A percentile compares a stretch with the other conserved stretches of the same genome.
Conservation (phyloP, 371 early-diverging fungal genomes). For the Syncephalastrum racemosum region DNA sequence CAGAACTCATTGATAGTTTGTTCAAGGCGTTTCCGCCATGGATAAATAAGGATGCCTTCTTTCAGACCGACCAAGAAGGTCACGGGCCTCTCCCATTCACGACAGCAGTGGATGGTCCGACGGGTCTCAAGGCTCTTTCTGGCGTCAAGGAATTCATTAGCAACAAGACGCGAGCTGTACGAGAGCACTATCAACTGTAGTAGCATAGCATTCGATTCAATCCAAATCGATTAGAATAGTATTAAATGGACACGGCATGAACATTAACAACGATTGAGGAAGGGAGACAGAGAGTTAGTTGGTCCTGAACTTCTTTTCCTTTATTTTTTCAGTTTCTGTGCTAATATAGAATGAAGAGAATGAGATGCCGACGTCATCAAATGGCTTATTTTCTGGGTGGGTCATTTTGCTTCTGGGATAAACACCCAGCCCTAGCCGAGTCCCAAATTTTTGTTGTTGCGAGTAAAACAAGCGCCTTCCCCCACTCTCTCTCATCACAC, state of each 20-base stretch:
- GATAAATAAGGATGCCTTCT: not conserved
- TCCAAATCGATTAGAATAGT: too few species aligned
- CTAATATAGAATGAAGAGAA: too few species aligned
- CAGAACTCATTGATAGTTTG: not conserved
- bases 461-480: conserved; percentile 9
- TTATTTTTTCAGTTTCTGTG: too few species aligned
- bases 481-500: conserved; percentile 11
- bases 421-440: conserved; percentile 3
- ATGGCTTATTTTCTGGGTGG: conserved; percentile 1
- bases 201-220: too few species aligned
- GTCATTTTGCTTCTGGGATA: not conserved
- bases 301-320: too few species aligned
- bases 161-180: not conserved
- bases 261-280: too few species aligned
- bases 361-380: too few species aligned
- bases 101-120: conserved; percentile 22
- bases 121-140: conserved; percentile 8
- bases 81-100: conserved; percentile 5
- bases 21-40: not conserved
- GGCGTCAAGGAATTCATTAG: conserved; percentile 22
- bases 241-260: too few species aligned
- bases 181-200: too few species aligned
- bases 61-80: not conserved
- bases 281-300: too few species aligned
- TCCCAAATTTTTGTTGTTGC: conserved; percentile 7